phyloP scores from a whole-genome alignment of 2,329 filamentous ascomycete genomes.

The Septoria petroselini region DNA sequence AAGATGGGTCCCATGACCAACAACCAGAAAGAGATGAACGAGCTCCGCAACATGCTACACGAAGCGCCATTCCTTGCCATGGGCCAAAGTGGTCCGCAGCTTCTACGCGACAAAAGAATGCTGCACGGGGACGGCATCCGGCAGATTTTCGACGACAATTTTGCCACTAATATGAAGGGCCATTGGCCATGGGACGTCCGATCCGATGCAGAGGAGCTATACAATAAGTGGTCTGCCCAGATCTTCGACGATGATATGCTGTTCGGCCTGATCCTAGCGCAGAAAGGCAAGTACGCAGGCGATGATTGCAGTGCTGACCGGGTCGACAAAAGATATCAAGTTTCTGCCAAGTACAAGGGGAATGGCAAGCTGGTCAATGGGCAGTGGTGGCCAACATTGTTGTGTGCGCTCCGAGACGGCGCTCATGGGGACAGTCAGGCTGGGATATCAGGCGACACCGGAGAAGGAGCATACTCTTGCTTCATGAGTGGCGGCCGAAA shows the following conservation, averaged over 20 bases:
- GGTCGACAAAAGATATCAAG: conserved; percentile 29
- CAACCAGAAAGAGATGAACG: conserved; percentile 24
- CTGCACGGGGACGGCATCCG: conserved; percentile 41
- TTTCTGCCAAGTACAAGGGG: conserved; percentile 39
- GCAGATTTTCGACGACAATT: conserved; percentile 40
- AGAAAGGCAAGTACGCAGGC: conserved; percentile 18
- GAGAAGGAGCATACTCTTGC: conserved; percentile 53
- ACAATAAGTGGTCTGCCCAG: conserved; percentile 44
- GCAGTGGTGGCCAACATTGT: conserved; percentile 56
- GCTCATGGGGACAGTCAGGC: conserved; percentile 51
- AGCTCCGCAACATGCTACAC: conserved; percentile 41
- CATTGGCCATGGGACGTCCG: conserved; percentile 48
- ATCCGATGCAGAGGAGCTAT: conserved; percentile 48
- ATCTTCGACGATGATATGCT: conserved; percentile 48
- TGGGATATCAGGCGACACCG: conserved; percentile 51
- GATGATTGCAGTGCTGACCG: conserved; percentile 26
- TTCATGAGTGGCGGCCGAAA: conserved; percentile 48
- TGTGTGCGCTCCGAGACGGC: conserved; percentile 52
- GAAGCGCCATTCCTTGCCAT: conserved; percentile 41
- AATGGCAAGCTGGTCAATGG: conserved; percentile 45
- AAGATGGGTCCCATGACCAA: neutral
- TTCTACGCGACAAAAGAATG: conserved; percentile 39
- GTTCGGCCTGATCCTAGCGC: conserved; percentile 41
- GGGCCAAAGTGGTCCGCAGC: conserved; percentile 21
- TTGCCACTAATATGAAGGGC: conserved; percentile 19